These are phyloP conservation scores for Globisporangium cederbergense DNA, from an alignment of 352 stramenopile genomes.

Conservation along the genomic window DNA sequence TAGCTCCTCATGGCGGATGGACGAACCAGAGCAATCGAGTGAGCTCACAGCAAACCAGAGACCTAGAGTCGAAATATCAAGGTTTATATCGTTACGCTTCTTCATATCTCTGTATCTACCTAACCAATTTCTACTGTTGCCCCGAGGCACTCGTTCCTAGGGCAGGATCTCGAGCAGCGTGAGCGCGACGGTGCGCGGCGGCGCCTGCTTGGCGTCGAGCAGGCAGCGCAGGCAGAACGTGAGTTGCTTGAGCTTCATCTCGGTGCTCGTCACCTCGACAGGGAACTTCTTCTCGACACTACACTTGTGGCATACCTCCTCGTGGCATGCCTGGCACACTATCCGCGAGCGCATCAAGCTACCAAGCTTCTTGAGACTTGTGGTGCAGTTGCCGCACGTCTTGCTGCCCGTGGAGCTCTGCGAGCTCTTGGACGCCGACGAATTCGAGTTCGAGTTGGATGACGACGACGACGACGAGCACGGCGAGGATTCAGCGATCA, in stretches of 20 bases:
- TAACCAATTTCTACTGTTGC: background rate
- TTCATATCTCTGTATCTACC: background rate
- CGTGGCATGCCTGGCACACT: slow-evolving; percentile 6
- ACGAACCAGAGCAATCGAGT: too few species aligned
- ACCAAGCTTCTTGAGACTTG: background rate
- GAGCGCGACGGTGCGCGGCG: slow-evolving; percentile 1
- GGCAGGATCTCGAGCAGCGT: slow-evolving; percentile 3
- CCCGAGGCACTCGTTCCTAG: background rate
- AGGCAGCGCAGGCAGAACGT: slow-evolving; percentile 14
- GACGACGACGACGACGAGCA: slow-evolving; percentile 1
- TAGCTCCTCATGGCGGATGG: too few species aligned
- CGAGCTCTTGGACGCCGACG: background rate
- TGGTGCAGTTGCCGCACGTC: slow-evolving; percentile 2
- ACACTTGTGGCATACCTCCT: slow-evolving; percentile 14
- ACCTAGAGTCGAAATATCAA: too few species aligned
- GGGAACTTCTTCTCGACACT: slow-evolving; percentile 15
- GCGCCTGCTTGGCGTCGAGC: slow-evolving; percentile 15
- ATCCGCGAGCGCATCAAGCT: background rate
- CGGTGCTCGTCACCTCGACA: slow-evolving; percentile 2
- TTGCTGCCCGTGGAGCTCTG: background rate
- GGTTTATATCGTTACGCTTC: too few species aligned
- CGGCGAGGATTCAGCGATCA: background rate
- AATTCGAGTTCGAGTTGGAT: background rate
- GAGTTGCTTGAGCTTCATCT: slow-evolving; percentile 5
- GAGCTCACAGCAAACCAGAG: too few species aligned